Percentiles rank a stretch among this genome's conserved stretches.
These are phyloP conservation scores for Metschnikowia shivogae DNA, from an alignment of 805 yeast genomes.

Conservation along the genomic window DNA sequence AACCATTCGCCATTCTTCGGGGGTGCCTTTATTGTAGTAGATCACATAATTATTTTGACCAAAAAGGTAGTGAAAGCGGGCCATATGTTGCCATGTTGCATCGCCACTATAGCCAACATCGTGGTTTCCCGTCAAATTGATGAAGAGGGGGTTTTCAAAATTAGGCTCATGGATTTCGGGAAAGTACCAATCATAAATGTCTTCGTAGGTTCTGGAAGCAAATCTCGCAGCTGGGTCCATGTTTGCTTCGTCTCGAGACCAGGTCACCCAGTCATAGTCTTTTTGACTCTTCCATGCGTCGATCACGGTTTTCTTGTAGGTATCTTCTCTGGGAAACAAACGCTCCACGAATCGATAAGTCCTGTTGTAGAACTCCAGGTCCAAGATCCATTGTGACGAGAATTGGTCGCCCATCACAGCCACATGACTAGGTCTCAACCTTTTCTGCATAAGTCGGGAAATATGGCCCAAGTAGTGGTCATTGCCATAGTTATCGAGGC, in stretches of 20 bases:
- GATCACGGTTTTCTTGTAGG: constrained; percentile 46
- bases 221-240: constrained; percentile 35
- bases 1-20: constrained; percentile 83
- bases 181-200: constrained; percentile 66
- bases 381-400: constrained; percentile 92
- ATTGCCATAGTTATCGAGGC: constrained; percentile 84
- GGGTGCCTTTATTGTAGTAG: constrained; percentile 58
- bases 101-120: constrained; percentile 96
- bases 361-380: constrained; percentile 78
- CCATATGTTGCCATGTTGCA: constrained; percentile 86
- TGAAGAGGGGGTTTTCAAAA: constrained; percentile 58
- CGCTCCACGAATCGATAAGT: constrained; percentile 71
- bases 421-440: constrained; percentile 73
- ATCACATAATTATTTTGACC: constrained; percentile 85
- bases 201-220: constrained; percentile 40
- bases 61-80: constrained; percentile 66
- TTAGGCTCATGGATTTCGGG: constrained; percentile 25
- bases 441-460: constrained; percentile 55
- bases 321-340: constrained; percentile 55
- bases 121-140: constrained; percentile 91
- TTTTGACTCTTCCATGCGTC: constrained; percentile 48
- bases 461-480: constrained; percentile 87
- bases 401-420: constrained; percentile 91
- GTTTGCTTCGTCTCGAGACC: constrained; percentile 39
- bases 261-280: constrained; percentile 51